Evolutionary conservation across 306 rosid species (phyloP), one percentile per base, ranked within the genome.

Genomic region (Erythrophleum fordii): DNA sequence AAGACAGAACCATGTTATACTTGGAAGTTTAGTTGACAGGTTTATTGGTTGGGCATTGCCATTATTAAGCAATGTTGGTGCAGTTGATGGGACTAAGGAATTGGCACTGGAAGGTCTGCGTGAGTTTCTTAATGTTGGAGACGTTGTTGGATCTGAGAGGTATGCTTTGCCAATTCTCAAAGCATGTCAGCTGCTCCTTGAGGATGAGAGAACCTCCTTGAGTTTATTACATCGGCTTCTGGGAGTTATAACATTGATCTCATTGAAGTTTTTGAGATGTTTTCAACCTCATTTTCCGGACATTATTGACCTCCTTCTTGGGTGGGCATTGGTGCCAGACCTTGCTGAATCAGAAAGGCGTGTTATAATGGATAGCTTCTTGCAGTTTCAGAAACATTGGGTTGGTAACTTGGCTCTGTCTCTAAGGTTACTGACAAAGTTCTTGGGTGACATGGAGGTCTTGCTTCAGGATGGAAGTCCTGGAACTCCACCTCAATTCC

Each of bases 351-450:
- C 91, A 6, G 95, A 94, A 84, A 87, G 91, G 81, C 81, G 72
- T 52, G 87, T 90, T 72, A 94, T 94, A 73, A 86, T 94, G 93
- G 91, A 92, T 80, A 86, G 92, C 77, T 94, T 94, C 81, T 86
- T 91, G 90, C 97, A 91, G 85, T 94, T 91, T 90, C 98, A 94
- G 91, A 92, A 89, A 82, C 93, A 94, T 37, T 94, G 98, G 98
- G 97, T 94, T 79, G 93, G 97, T 85, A 89, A 86, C 62, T 83
- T 94, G 79, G 82, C 92, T 39, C 90, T 94, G 85, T 91, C 98
- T 18, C 69, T 92, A 34, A 89, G 95, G 71, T 82, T 94, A 86
- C 81, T 94, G 72, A 91, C 97, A 0, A 94, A 94, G 81, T 94
- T 94, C 80, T 85, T 94, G 78, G 98, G 93, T 20, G 98, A 94